Evolutionary conservation across 2,329 filamentous ascomycete species (phyloP).

Genomic region (Colletotrichum cordylinicola): DNA sequence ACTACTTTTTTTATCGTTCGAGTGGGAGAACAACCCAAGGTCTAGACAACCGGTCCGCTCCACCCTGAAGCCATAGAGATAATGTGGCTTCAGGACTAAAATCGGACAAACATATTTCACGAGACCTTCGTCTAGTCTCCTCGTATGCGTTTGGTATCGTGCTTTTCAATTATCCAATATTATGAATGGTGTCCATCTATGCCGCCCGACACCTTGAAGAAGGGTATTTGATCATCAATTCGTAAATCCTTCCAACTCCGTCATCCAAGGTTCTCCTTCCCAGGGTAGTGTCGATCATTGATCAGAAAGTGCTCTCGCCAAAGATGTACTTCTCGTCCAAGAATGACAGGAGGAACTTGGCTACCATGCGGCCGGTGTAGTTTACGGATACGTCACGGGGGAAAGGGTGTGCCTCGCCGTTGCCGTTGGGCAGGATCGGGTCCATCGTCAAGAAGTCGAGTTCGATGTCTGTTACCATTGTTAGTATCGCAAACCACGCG

Average conservation of each 20-base stretch:
- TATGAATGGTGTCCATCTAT: not conserved
- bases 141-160: not conserved
- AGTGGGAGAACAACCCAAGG: constrained; percentile 68
- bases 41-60: constrained; percentile 73
- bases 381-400: constrained; percentile 53
- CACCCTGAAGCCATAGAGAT: constrained; percentile 65
- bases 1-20: constrained; percentile 59
- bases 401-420: constrained; percentile 48
- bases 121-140: not conserved
- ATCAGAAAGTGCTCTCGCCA: constrained; percentile 26
- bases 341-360: constrained; percentile 62
- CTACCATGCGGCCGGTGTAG: constrained; percentile 58
- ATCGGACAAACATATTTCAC: constrained; percentile 59
- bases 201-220: not conserved
- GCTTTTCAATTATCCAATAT: not conserved
- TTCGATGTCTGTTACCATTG: constrained; percentile 38
- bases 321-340: constrained; percentile 55
- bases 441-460: constrained; percentile 52
- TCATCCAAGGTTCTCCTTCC: not conserved
- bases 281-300: not conserved
- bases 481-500: not conserved
- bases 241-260: not conserved
- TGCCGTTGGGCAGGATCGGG: constrained; percentile 45
- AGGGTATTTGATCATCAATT: not conserved
- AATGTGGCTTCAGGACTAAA: constrained; percentile 69